Evolutionary conservation across 257 asterid genomes (phyloP).

Genomic region (Fraxinus cuspidata): DNA sequence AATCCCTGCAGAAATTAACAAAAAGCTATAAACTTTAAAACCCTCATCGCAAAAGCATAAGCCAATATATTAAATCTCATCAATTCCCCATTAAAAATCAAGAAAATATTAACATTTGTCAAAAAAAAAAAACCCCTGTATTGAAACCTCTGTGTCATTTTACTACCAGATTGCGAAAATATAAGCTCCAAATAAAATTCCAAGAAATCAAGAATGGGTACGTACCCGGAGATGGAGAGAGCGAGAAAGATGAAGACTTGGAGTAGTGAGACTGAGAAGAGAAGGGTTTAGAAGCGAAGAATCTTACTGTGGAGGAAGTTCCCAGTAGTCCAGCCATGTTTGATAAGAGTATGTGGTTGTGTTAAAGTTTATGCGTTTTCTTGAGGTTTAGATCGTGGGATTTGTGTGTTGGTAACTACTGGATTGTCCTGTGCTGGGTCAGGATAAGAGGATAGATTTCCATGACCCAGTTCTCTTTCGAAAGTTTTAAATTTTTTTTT

Average conservation of each 20-base stretch:
- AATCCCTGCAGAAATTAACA: conserved; percentile 40
- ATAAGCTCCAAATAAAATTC: conserved; percentile 3
- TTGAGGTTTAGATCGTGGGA: conserved; percentile 1
- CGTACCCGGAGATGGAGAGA: conserved; percentile 46
- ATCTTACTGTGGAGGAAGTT: conserved; percentile 48
- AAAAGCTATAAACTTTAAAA: conserved; percentile 10
- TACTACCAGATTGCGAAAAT: conserved; percentile 19
- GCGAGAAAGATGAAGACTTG: conserved; percentile 35
- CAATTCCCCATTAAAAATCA: background rate
- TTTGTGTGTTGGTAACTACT: conserved; percentile 25
- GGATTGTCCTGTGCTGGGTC: conserved; percentile 27
- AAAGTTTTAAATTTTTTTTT: background rate
- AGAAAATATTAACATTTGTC: background rate
- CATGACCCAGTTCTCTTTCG: conserved; percentile 20
- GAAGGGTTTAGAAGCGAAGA: conserved; percentile 44
- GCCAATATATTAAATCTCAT: conserved; percentile 5
- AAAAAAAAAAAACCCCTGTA: too few species aligned
- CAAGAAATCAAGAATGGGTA: conserved; percentile 3
- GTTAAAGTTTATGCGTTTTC: conserved; percentile 5
- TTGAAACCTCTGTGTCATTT: background rate
- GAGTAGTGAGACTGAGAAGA: conserved; percentile 36
- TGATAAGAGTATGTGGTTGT: background rate
- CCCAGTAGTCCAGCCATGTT: conserved; percentile 59
- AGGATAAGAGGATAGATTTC: conserved; percentile 79
- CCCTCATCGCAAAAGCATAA: background rate